Evolutionary conservation across 1,284 basidiomycete species (phyloP).

Genomic region (Polyporus tsugae): DNA sequence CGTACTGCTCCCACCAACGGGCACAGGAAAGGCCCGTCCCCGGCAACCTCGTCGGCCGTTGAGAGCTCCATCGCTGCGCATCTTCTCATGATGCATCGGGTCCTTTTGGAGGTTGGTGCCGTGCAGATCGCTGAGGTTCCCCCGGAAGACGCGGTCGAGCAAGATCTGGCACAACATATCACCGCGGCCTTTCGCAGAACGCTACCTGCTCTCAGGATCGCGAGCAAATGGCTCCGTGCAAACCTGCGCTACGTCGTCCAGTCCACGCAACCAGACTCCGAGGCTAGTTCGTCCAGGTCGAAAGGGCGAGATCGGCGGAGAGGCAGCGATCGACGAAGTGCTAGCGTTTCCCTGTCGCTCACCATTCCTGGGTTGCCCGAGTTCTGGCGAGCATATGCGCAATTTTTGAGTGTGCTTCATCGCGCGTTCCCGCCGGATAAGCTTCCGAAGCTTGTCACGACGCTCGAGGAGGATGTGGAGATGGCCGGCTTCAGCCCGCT

Average conservation of each 20-base stretch:
- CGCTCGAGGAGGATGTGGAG: constrained; percentile 93
- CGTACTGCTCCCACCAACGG: constrained; percentile 48
- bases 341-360: constrained; percentile 14
- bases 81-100: constrained; percentile 74
- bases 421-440: constrained; percentile 75
- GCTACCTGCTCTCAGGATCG: constrained; percentile 87
- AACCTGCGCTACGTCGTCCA: constrained; percentile 79
- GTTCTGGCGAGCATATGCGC: constrained; percentile 82
- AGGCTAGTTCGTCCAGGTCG: constrained; percentile 37
- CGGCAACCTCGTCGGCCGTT: constrained; percentile 42
- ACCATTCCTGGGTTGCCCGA: constrained; percentile 45
- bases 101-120: constrained; percentile 74
- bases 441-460: constrained; percentile 68
- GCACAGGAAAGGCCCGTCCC: constrained; percentile 40
- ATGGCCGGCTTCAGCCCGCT: constrained; percentile 90
- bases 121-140: constrained; percentile 59
- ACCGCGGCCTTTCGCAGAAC: constrained; percentile 87
- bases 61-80: constrained; percentile 80
- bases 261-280: constrained; percentile 39
- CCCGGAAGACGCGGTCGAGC: constrained; percentile 59
- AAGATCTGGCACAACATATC: constrained; percentile 82
- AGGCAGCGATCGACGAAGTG: constrained; percentile 25
- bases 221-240: constrained; percentile 88
- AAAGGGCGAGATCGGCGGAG: constrained; percentile 30
- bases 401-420: constrained; percentile 72